These are phyloP conservation scores for Cardamine chenopodiifolia DNA, from an alignment of 345 rosid species.

Conservation along the genomic window DNA sequence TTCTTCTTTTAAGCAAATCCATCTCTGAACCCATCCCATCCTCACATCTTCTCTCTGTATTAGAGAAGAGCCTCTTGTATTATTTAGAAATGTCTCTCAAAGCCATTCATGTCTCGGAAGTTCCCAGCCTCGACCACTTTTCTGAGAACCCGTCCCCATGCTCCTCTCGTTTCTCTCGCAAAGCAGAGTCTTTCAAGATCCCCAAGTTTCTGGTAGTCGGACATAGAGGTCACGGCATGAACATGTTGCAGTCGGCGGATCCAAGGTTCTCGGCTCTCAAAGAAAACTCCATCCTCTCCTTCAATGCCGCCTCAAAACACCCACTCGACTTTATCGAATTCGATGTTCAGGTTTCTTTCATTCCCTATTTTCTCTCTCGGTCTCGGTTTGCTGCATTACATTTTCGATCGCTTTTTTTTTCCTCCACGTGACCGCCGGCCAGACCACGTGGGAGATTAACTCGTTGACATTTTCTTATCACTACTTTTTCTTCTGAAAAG, in stretches of 20 bases:
- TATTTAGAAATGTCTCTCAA: slow-evolving; percentile 61
- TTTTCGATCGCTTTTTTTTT: neutral
- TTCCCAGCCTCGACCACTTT: slow-evolving; percentile 70
- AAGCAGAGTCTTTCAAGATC: slow-evolving; percentile 26
- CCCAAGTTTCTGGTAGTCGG: slow-evolving; percentile 83
- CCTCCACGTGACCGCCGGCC: slow-evolving; percentile 34
- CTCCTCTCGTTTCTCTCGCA: slow-evolving; percentile 47
- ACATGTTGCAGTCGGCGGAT: slow-evolving; percentile 60
- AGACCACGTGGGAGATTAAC: slow-evolving; percentile 24
- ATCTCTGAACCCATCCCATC: neutral
- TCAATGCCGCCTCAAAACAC: slow-evolving; percentile 69
- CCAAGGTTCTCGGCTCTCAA: slow-evolving; percentile 66
- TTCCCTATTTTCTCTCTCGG: neutral
- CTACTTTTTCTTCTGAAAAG: neutral
- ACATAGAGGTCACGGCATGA: slow-evolving; percentile 94
- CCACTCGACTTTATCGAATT: slow-evolving; percentile 86
- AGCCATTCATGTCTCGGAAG: slow-evolving; percentile 84
- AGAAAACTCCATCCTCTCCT: slow-evolving; percentile 80
- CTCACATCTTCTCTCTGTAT: neutral
- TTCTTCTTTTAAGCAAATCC: neutral
- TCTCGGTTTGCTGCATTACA: slow-evolving; percentile 19
- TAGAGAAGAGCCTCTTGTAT: neutral
- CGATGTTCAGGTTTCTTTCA: slow-evolving; percentile 80
- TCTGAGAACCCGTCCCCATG: slow-evolving; percentile 50
- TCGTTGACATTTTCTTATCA: slow-evolving; percentile 7